A percentile compares a stretch with the other conserved stretches of the same genome.
Conservation (phyloP, 768 basidiomycete species). For the Mycena epipterygia region DNA sequence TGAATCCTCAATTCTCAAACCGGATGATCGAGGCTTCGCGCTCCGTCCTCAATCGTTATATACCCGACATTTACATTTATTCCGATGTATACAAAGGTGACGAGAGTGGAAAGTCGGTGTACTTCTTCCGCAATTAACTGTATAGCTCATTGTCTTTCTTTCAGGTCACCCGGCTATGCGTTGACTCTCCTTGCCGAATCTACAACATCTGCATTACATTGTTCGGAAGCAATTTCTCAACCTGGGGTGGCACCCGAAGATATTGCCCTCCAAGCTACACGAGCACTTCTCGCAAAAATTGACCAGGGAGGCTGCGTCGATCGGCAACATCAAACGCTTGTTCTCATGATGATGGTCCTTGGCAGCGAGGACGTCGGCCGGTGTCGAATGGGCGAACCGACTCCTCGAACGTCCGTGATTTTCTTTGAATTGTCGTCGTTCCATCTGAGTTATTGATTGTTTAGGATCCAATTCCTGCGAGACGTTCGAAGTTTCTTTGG, state of each 20-base stretch:
- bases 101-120: constrained; percentile 93
- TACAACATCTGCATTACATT: constrained; percentile 90
- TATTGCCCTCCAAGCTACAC: constrained; percentile 85
- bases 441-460: constrained; percentile 15
- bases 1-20: constrained; percentile 97
- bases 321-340: constrained; percentile 87
- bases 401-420: constrained; percentile 79
- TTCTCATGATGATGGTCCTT: constrained; percentile 92
- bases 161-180: constrained; percentile 96
- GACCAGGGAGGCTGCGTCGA: constrained; percentile 91
- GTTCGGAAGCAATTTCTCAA: constrained; percentile 87
- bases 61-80: constrained; percentile 98
- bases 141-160: neutral
- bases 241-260: constrained; percentile 94
- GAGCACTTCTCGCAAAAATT: constrained; percentile 84
- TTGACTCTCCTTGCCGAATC: constrained; percentile 92
- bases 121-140: neutral
- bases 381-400: constrained; percentile 88
- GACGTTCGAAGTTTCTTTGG: constrained; percentile 89
- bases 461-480: constrained; percentile 91
- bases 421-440: constrained; percentile 12
- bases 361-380: constrained; percentile 97
- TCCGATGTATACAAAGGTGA: constrained; percentile 99
- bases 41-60: constrained; percentile 94
- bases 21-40: constrained; percentile 96